Evolutionary conservation across 1,284 basidiomycete genomes (phyloP), one percentile per base, ranked within the genome.

Genomic region (Naganishia sp.): DNA sequence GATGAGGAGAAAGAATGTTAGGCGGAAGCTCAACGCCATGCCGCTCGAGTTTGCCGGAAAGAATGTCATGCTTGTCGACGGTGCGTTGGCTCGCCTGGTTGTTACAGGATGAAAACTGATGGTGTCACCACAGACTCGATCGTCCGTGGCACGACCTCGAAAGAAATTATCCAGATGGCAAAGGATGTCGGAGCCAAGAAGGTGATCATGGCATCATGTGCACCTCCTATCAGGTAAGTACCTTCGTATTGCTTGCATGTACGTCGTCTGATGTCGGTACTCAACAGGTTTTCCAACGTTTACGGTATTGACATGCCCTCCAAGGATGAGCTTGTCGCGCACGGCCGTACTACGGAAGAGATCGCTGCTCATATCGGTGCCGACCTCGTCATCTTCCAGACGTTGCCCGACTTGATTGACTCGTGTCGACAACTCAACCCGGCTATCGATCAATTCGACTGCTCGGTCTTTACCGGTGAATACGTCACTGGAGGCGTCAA

Each of bases 301-400:
- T 99, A 99, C 81, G 96, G 96, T 42, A 99, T 99, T 76, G 96
- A 99, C 82, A 99, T 99, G 96, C 96, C 96, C 39, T 93, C 93
- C 1, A 88, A 93, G 10, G 81, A 83, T 45, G 96, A 99, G 79
- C 89, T 99, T 43, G 95, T 99, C 57, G 96, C 94, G 0, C 85
- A 96, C 79, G 86, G 84, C 53, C 87, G 93, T 64, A 87, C 87
- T 55, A 86, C 86, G 23, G 84, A 86, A 48, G 85, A 89, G 69
- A 88, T 99, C 68, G 92, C 93, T 4, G 75, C 83, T 28, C 86
- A 87, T 64, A 98, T 99, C 72, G 94, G 94, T 54, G 96, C 94
- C 18, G 96, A 99, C 80, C 85, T 96, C 57, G 92, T 96, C 79
- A 91, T 99, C 78, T 99, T 92, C 84, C 96, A 99, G 81, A 92